Evolutionary conservation across 768 basidiomycete genomes (phyloP).

Genomic region (Suillus americanus): DNA sequence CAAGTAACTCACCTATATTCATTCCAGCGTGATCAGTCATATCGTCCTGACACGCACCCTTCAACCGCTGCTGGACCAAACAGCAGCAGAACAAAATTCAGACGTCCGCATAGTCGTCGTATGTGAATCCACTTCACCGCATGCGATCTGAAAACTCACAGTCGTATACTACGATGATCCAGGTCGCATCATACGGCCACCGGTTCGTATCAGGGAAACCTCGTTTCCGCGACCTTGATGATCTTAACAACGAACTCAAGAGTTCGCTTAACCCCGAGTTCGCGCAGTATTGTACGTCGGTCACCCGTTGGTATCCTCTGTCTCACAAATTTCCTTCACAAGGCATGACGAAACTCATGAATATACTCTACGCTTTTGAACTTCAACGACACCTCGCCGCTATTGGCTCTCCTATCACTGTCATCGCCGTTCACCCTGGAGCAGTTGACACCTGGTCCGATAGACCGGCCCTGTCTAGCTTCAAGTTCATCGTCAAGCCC

Average conservation of each 20-base stretch:
- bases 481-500: slow-evolving; percentile 20
- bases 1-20: not conserved
- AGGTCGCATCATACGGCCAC: slow-evolving; percentile 37
- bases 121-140: slow-evolving; percentile 14
- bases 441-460: slow-evolving; percentile 23
- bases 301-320: not conserved
- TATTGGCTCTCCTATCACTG: slow-evolving; percentile 27
- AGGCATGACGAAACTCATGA: slow-evolving; percentile 55
- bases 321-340: not conserved
- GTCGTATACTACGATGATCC: not conserved
- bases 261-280: slow-evolving; percentile 14
- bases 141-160: not conserved
- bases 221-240: slow-evolving; percentile 32
- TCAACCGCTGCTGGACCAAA: slow-evolving; percentile 50
- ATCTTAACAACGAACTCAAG: slow-evolving; percentile 38
- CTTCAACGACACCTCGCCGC: slow-evolving; percentile 48
- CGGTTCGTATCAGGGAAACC: slow-evolving; percentile 17
- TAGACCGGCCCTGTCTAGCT: not conserved
- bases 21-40: slow-evolving; percentile 50
- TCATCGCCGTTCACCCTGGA: slow-evolving; percentile 31
- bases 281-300: slow-evolving; percentile 34
- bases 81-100: slow-evolving; percentile 43
- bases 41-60: slow-evolving; percentile 54
- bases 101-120: slow-evolving; percentile 67
- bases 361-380: slow-evolving; percentile 47